A percentile compares a stretch with the other conserved stretches of the same genome.
Evolutionary conservation across 2,329 filamentous ascomycete genomes (phyloP).

Genomic region (Epichloe coenophiala): DNA sequence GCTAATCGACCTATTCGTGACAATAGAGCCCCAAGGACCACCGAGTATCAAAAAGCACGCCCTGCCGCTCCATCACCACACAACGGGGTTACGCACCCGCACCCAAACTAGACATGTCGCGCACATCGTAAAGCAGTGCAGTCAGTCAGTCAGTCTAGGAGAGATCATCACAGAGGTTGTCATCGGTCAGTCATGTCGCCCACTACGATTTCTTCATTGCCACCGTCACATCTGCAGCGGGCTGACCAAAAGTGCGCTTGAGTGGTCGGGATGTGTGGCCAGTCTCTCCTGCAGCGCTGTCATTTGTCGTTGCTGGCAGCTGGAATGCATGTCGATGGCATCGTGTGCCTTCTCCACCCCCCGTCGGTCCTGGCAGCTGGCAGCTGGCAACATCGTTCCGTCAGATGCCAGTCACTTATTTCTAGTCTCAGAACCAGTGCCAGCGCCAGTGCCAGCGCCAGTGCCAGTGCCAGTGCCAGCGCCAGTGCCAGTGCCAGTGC

Average conservation of each 20-base stretch:
- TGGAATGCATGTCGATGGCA: conserved; percentile 6
- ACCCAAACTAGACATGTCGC: not conserved
- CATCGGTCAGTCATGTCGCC: not conserved
- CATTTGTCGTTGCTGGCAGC: conserved; percentile 4
- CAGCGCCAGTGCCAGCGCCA: too few relatives aligned
- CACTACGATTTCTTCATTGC: not conserved
- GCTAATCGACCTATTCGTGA: not conserved
- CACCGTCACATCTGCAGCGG: not conserved
- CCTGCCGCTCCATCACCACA: not conserved
- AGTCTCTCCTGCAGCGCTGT: conserved; percentile 1
- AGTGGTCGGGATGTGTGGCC: not conserved
- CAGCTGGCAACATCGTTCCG: not conserved
- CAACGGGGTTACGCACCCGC: not conserved
- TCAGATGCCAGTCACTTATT: conserved; percentile 7
- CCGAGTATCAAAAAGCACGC: not conserved
- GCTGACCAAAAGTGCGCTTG: not conserved
- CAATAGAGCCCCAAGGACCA: not conserved
- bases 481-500: conserved; percentile 8
- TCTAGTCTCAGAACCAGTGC: conserved; percentile 5
- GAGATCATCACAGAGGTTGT: not conserved
- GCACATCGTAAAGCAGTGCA: not conserved
- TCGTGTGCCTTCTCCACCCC: not conserved
- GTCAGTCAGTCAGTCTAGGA: not conserved
- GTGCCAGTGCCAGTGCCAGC: conserved; percentile 5
- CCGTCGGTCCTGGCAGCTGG: conserved; percentile 2